Percentiles rank a stretch among this genome's conserved stretches.
These are phyloP conservation scores for Tetrapisispora iriomotensis DNA, from an alignment of 805 yeast species.

Conservation along the genomic window DNA sequence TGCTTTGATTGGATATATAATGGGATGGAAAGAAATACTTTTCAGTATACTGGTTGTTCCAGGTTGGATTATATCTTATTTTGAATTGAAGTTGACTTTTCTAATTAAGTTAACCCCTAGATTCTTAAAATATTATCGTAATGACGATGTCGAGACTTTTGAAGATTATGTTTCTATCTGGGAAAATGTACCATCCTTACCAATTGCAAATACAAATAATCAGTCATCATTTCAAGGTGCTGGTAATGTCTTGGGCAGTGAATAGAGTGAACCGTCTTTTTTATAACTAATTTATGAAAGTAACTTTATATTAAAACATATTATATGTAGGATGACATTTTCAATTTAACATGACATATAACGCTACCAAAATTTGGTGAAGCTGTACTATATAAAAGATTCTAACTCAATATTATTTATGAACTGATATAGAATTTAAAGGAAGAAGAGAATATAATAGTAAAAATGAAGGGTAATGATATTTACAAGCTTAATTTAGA, in stretches of 20 bases:
- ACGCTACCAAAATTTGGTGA: too few relatives aligned
- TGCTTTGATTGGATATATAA: constrained; percentile 52
- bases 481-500: background rate
- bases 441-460: too few relatives aligned
- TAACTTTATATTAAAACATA: background rate
- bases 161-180: constrained; percentile 23
- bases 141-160: constrained; percentile 36
- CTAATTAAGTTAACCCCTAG: constrained; percentile 46
- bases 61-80: constrained; percentile 48
- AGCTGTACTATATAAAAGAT: too few relatives aligned
- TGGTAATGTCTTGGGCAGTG: constrained; percentile 7
- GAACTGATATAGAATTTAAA: too few relatives aligned
- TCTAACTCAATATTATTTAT: too few relatives aligned
- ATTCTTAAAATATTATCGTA: constrained; percentile 44
- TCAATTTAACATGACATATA: too few relatives aligned
- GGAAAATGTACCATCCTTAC: constrained; percentile 2
- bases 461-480: background rate
- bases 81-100: constrained; percentile 45
- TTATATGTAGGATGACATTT: background rate
- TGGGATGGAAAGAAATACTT: constrained; percentile 41
- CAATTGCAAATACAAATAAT: constrained; percentile 8
- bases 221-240: constrained; percentile 5
- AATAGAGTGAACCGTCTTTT: too few relatives aligned
- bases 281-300: too few relatives aligned
- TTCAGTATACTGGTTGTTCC: constrained; percentile 56